phyloP scores from a whole-genome alignment of 805 yeast genomes.

The Yarrowia sp. region DNA sequence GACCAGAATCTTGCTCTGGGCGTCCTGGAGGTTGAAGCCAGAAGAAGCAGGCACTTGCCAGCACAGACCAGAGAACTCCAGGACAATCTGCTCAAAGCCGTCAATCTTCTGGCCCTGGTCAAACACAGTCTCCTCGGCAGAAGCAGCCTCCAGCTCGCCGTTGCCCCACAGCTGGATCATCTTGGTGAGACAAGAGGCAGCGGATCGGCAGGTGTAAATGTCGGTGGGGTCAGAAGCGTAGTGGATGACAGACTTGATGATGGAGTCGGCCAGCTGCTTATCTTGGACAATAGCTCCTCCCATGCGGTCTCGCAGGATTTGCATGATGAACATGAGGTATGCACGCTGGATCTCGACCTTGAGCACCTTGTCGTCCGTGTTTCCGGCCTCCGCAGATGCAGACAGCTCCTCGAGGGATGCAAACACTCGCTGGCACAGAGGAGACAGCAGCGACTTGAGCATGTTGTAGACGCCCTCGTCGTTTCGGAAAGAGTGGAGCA shows the following conservation, averaged over 20 bases:
- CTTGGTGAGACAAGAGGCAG: constrained; percentile 69
- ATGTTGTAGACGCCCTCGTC: constrained; percentile 74
- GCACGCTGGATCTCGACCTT: constrained; percentile 71
- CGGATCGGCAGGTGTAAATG: constrained; percentile 67
- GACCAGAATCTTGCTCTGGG: constrained; percentile 75
- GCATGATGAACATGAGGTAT: constrained; percentile 70
- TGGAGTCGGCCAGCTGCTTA: constrained; percentile 60
- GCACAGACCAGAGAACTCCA: constrained; percentile 67
- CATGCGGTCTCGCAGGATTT: constrained; percentile 76
- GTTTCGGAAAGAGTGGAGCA: constrained; percentile 75
- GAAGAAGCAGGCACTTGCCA: constrained; percentile 84
- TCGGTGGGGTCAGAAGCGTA: constrained; percentile 71
- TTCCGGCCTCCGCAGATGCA: constrained; percentile 52
- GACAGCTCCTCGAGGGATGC: constrained; percentile 56
- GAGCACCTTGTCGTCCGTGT: constrained; percentile 71
- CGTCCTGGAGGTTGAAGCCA: constrained; percentile 73
- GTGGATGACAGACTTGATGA: constrained; percentile 68
- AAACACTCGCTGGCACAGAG: constrained; percentile 72
- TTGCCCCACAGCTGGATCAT: constrained; percentile 71
- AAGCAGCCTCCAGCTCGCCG: constrained; percentile 59
- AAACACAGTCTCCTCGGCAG: constrained; percentile 59
- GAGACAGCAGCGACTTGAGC: constrained; percentile 73
- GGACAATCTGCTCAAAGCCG: constrained; percentile 73
- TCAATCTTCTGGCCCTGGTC: constrained; percentile 64
- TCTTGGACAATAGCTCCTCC: constrained; percentile 77